Conservation (phyloP, 768 basidiomycete genomes). For the Suillus tomentosus region DNA sequence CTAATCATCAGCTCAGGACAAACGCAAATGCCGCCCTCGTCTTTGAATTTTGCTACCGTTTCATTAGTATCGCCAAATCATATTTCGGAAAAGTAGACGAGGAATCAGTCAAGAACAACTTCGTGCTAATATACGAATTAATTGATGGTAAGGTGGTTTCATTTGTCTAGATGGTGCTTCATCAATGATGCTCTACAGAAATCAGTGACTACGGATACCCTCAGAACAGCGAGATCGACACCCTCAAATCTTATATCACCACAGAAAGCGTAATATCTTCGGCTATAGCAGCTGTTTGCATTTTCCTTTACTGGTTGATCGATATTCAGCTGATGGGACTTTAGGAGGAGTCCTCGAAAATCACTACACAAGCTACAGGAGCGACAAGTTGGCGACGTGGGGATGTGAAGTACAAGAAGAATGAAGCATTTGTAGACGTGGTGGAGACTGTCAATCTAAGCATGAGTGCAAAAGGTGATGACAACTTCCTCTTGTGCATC, state of each 20-base stretch:
- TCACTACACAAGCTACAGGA: conserved; percentile 96
- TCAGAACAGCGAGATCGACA: conserved; percentile 98
- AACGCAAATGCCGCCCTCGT: conserved; percentile 98
- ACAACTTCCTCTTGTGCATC: background rate
- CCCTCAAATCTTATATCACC: conserved; percentile 96
- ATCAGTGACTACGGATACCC: conserved; percentile 99
- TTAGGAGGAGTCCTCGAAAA: conserved; percentile 96
- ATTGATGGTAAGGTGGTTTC: conserved; percentile 74
- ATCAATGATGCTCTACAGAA: conserved; percentile 48
- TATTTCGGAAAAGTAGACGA: conserved; percentile 99
- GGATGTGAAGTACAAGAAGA: conserved; percentile 99
- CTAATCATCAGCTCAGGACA: conserved; percentile 51
- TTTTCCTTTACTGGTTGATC: background rate
- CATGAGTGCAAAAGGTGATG: conserved; percentile 90
- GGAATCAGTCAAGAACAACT: conserved; percentile 98
- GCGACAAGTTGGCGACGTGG: conserved; percentile 93
- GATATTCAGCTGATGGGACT: conserved; percentile 4
- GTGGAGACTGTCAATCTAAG: conserved; percentile 95
- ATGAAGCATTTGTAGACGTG: conserved; percentile 99
- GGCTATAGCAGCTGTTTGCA: conserved; percentile 75
- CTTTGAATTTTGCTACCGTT: conserved; percentile 97
- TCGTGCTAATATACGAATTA: conserved; percentile 96
- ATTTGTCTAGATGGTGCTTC: background rate
- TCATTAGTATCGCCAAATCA: conserved; percentile 90
- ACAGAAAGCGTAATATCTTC: conserved; percentile 93